These are phyloP conservation scores for Capsicum baccatum DNA, from an alignment of 257 asterid species.

Conservation along the genomic window DNA sequence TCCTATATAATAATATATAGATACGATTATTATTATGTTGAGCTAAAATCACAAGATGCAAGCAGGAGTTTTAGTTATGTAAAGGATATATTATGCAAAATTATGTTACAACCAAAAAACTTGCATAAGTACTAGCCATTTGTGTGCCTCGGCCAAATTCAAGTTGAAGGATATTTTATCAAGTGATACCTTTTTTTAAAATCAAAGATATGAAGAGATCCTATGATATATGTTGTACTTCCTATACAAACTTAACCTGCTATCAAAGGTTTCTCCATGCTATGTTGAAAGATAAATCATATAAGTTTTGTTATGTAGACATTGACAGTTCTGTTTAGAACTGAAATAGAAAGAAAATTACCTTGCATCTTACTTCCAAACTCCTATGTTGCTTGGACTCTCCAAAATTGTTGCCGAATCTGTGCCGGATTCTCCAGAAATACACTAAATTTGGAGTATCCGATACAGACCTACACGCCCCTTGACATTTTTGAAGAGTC, in stretches of 20 bases:
- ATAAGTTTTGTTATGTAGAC: neutral
- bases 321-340: neutral
- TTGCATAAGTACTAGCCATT: neutral
- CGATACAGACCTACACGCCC: no score
- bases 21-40: no score
- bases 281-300: neutral
- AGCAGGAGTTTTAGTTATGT: no score
- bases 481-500: no score
- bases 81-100: no score
- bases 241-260: neutral
- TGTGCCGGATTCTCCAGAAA: no score
- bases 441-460: no score
- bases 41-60: no score
- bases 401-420: no score
- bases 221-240: neutral
- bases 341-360: neutral
- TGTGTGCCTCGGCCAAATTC: neutral
- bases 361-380: constrained; percentile 4
- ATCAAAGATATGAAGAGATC: neutral
- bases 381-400: neutral
- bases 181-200: neutral
- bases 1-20: no score
- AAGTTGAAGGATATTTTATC: neutral
- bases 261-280: neutral
- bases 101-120: no score